Base-by-base conservation (phyloP, 2,329 filamentous ascomycete species). In the Exophiala bonariae region DNA sequence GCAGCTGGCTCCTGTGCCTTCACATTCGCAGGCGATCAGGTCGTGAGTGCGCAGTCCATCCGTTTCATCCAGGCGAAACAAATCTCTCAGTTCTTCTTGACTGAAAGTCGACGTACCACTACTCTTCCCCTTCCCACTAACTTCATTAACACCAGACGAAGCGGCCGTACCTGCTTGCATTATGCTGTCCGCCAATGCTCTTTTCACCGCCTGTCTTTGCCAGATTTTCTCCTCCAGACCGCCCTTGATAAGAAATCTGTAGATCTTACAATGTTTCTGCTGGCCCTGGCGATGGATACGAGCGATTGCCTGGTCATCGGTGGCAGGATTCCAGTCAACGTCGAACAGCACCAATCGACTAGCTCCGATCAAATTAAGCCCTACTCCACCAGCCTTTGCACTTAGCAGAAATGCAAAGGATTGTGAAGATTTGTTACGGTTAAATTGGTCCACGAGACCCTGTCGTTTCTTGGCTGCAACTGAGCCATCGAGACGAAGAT, bases 241-340 rank as follows among this genome's bases (percentile, higher is more conserved):
- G 7, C 85, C 85, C 48, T 84, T 80, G 3, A 85, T 80, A 10
- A 89, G 62, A 46, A 89, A 73, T 4, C 85, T 75, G 59, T 89
- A 89, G 49, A 88, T 86, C 45, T 79, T 80, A 52, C 84, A 86
- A 3, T 79, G 79, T 9, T 74, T 68, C 62, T 83, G 85, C 61
- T 89, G 85, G 1, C 85, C 85, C 57, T 87, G 83, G 39, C 85
- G 78, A 61, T 88, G 84, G 37, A 88, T 85, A 11, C 85, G 80
- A 10, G 84, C 85, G 83, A 88, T 87, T 6, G 85, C 85, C 63
- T 89, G 85, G 16, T 85, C 69, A 58, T 89, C 85, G 0, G 82
- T 86, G 1, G 83, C 82, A 1, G 85, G 85, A 58, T 89, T 89
- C 85, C 85, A 89, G 65, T 88, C 85, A 7, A 86, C 79, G 57